Evolutionary conservation across 2,329 filamentous ascomycete species (phyloP).

Genomic region (Aspergillus neoniger): DNA sequence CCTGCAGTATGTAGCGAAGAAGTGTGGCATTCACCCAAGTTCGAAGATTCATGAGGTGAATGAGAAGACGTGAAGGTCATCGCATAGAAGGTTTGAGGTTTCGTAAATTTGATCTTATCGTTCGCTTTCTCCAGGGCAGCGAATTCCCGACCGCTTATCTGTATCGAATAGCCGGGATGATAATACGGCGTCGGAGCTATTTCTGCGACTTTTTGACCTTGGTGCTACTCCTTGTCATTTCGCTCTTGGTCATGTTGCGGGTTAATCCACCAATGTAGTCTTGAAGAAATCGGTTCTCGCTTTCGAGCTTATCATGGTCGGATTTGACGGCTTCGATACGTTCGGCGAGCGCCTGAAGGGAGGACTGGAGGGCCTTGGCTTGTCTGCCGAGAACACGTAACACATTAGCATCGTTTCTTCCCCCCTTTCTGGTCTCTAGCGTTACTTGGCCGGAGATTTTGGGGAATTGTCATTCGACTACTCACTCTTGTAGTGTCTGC

Average conservation of each 20-base stretch:
- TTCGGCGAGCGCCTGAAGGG: constrained; percentile 84
- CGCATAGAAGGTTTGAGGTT: constrained; percentile 1
- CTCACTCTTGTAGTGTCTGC: constrained; percentile 62
- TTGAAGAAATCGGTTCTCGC: constrained; percentile 94
- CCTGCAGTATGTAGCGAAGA: background rate
- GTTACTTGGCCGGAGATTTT: background rate
- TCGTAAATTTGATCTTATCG: constrained; percentile 15
- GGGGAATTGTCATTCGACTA: constrained; percentile 18
- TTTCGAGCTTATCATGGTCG: constrained; percentile 95
- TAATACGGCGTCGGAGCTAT: constrained; percentile 23
- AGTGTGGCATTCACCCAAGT: background rate
- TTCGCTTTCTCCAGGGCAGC: constrained; percentile 20
- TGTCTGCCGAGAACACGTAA: constrained; percentile 59
- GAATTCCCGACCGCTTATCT: constrained; percentile 16
- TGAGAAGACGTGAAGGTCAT: background rate
- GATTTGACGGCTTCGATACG: constrained; percentile 91
- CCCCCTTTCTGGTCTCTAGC: background rate
- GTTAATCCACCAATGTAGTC: constrained; percentile 98
- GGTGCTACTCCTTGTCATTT: constrained; percentile 55
- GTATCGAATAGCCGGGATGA: constrained; percentile 11
- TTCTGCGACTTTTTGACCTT: constrained; percentile 53
- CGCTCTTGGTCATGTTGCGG: constrained; percentile 64
- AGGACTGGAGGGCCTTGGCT: constrained; percentile 84
- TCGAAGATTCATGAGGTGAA: constrained; percentile 6
- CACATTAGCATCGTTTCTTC: background rate